phyloP scores from a whole-genome alignment of 1,284 basidiomycete genomes.

The Irpex sp. region DNA sequence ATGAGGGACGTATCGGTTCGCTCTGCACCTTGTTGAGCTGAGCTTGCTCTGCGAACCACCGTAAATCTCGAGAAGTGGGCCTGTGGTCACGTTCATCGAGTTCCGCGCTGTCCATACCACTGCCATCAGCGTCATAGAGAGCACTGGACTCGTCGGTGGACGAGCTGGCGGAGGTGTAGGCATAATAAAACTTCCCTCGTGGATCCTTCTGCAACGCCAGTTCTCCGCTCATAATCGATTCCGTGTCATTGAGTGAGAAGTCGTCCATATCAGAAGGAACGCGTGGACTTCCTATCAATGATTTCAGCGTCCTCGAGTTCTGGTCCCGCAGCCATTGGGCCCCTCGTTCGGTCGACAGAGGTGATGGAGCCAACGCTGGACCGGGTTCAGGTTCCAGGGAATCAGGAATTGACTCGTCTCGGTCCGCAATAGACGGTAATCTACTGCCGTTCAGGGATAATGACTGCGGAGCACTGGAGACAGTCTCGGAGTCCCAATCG shows the following conservation, averaged over 20 bases:
- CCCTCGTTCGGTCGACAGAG: slow-evolving; percentile 57
- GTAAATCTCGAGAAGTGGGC: slow-evolving; percentile 60
- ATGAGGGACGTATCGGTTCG: slow-evolving; percentile 9
- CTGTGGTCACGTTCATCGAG: slow-evolving; percentile 17
- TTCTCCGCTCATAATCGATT: slow-evolving; percentile 48
- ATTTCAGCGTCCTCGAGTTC: slow-evolving; percentile 57
- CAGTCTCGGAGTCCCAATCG: slow-evolving; percentile 29
- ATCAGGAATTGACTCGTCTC: slow-evolving; percentile 7
- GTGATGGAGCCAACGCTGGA: slow-evolving; percentile 23
- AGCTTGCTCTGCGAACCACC: slow-evolving; percentile 42
- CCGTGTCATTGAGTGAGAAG: slow-evolving; percentile 34
- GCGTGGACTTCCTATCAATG: slow-evolving; percentile 57
- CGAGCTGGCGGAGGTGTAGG: slow-evolving; percentile 54
- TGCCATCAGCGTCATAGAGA: slow-evolving; percentile 47
- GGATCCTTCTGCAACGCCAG: slow-evolving; percentile 63
- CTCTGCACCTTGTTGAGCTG: neutral
- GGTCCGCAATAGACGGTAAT: slow-evolving; percentile 4
- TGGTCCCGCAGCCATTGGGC: slow-evolving; percentile 83
- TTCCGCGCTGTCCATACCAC: slow-evolving; percentile 26
- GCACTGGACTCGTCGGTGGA: slow-evolving; percentile 44
- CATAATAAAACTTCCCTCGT: slow-evolving; percentile 72
- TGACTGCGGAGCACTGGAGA: slow-evolving; percentile 12
- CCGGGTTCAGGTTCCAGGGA: slow-evolving; percentile 28
- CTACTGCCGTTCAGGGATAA: slow-evolving; percentile 6
- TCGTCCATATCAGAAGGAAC: slow-evolving; percentile 56